Percentiles rank a stretch among this genome's conserved stretches.
phyloP scores from a whole-genome alignment of 345 rosid genomes.

The Rhodamnia argentea region DNA sequence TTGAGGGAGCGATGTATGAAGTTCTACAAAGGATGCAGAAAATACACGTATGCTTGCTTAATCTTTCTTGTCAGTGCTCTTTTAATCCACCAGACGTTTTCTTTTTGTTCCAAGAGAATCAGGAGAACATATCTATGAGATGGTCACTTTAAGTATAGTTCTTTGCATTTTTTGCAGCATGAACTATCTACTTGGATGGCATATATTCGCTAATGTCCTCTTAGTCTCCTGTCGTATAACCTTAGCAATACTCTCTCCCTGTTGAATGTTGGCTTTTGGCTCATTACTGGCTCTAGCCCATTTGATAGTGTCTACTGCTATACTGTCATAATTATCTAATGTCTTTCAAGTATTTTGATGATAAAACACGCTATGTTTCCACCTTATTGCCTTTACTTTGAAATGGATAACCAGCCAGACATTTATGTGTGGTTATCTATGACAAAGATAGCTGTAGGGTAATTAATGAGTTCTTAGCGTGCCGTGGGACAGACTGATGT shows the following conservation, averaged over 20 bases:
- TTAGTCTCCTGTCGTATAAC: not conserved
- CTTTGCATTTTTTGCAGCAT: not conserved
- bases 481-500: not conserved
- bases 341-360: not conserved
- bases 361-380: not conserved
- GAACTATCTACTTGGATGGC: not conserved
- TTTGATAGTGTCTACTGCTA: not conserved
- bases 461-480: not conserved
- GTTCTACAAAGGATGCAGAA: conserved; percentile 93
- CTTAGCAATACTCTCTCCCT: not conserved
- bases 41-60: conserved; percentile 70
- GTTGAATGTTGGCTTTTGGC: not conserved
- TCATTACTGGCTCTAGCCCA: not conserved
- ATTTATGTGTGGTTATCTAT: not conserved
- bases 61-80: not conserved
- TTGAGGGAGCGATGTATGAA: conserved; percentile 88
- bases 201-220: not conserved
- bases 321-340: not conserved
- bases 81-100: not conserved
- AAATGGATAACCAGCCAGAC: not conserved
- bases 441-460: not conserved
- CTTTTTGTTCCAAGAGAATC: not conserved
- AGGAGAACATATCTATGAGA: not conserved
- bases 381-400: not conserved
- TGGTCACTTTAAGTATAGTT: not conserved